Conservation (phyloP, 2,329 filamentous ascomycete species). For the Stemphylium beticola region DNA sequence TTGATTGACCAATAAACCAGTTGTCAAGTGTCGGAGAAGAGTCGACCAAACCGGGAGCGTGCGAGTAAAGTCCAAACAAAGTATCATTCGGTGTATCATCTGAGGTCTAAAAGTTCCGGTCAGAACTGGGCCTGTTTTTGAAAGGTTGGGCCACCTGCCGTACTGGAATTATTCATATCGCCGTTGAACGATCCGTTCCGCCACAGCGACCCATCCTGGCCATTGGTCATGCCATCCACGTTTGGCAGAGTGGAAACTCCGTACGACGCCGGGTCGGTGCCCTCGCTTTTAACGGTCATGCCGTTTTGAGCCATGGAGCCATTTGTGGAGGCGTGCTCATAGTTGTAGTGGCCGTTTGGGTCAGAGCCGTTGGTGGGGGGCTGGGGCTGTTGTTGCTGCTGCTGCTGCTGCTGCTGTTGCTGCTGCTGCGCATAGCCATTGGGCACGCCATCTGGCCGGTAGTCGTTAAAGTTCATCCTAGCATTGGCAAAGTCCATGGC, state of each 20-base stretch:
- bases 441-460: conserved; percentile 39
- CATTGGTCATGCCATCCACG: conserved; percentile 44
- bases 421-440: conserved; percentile 34
- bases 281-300: conserved; percentile 45
- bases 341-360: conserved; percentile 39
- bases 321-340: conserved; percentile 40
- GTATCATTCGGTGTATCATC: conserved; percentile 54
- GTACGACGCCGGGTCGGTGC: conserved; percentile 37
- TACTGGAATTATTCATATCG: conserved; percentile 52
- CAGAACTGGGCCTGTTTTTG: conserved; percentile 53
- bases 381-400: conserved; percentile 10
- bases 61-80: conserved; percentile 58
- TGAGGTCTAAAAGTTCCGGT: conserved; percentile 52
- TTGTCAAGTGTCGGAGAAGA: conserved; percentile 46
- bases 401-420: conserved; percentile 2
- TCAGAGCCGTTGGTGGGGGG: conserved; percentile 23
- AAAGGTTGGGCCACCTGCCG: conserved; percentile 53
- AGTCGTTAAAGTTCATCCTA: conserved; percentile 47
- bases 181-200: conserved; percentile 52
- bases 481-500: conserved; percentile 42
- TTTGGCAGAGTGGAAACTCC: conserved; percentile 45
- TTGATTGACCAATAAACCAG: conserved; percentile 49
- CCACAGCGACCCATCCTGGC: conserved; percentile 49
- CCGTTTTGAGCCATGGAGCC: conserved; percentile 43
- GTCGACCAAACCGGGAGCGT: conserved; percentile 52